Evolutionary conservation across 192 early-diverging fungal species (phyloP).

Genomic region (Jimgerdemannia flammicorona): DNA sequence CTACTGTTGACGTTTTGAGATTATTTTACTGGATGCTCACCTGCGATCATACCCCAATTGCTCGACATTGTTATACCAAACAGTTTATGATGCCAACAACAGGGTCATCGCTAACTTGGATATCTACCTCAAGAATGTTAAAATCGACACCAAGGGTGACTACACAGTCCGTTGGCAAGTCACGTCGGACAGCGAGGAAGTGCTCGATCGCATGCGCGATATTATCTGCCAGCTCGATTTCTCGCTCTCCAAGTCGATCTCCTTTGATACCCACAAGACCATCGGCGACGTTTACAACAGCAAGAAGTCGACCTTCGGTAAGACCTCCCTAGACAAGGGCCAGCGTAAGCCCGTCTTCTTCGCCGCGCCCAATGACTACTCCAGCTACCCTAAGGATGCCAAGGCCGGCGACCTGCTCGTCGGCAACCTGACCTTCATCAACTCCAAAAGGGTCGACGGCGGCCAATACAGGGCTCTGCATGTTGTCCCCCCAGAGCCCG

Average conservation of each 20-base stretch:
- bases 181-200: conserved; percentile 56
- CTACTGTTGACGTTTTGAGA: background rate
- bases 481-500: conserved; percentile 40
- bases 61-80: background rate
- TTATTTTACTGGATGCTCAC: background rate
- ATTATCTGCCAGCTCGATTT: conserved; percentile 63
- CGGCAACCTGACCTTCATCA: conserved; percentile 60
- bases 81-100: conserved; percentile 82
- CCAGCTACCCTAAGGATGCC: conserved; percentile 61
- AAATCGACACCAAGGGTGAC: conserved; percentile 74
- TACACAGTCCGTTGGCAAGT: conserved; percentile 83
- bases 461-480: conserved; percentile 47
- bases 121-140: conserved; percentile 66
- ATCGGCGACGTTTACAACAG: conserved; percentile 49
- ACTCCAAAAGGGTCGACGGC: conserved; percentile 36
- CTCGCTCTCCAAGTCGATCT: conserved; percentile 49
- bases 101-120: conserved; percentile 63
- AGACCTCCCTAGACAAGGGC: conserved; percentile 44
- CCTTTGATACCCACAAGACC: conserved; percentile 47
- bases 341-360: conserved; percentile 52
- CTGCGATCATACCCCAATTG: background rate
- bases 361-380: conserved; percentile 44
- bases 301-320: conserved; percentile 41
- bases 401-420: conserved; percentile 76
- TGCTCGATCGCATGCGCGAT: conserved; percentile 73